Evolutionary conservation across 148 eudicot species (phyloP).

Genomic region (Limonium bicolor): DNA sequence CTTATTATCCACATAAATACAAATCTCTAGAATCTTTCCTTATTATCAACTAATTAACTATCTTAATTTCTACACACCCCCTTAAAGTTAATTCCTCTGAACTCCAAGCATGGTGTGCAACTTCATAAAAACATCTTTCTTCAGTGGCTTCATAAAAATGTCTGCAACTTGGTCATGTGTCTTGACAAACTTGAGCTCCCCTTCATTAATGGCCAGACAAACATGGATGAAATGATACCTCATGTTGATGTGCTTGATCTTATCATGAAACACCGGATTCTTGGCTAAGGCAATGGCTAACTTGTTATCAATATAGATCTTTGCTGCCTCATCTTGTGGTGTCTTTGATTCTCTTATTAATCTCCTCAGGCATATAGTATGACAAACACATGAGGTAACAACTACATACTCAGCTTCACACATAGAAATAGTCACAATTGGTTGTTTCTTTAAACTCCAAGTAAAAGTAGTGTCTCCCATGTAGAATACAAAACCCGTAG

Average conservation of each 20-base stretch:
- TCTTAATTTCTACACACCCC: too few species aligned
- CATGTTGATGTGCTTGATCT: constrained; percentile 4
- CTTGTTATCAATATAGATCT: neutral
- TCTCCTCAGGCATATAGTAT: neutral
- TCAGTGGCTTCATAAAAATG: too few species aligned
- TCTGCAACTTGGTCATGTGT: too few species aligned
- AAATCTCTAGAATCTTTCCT: too few species aligned
- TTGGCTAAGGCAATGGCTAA: constrained; percentile 3
- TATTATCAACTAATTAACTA: too few species aligned
- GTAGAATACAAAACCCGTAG: constrained; percentile 2
- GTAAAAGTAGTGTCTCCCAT: neutral
- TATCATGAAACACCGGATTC: constrained; percentile 7
- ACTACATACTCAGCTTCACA: constrained; percentile 10
- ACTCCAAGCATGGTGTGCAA: too few species aligned
- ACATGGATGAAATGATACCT: too few species aligned
- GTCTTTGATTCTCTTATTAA: neutral
- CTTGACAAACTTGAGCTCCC: too few species aligned
- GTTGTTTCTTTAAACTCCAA: constrained; percentile 6
- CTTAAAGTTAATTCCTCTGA: too few species aligned
- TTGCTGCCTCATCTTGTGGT: neutral
- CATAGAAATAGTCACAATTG: neutral
- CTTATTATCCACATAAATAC: too few species aligned
- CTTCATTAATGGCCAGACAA: too few species aligned
- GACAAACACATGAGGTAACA: constrained; percentile 1
- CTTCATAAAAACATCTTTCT: too few species aligned